These are phyloP conservation scores for Stephania yunnanensis DNA, from an alignment of 164 flowering plant species.

Conservation along the genomic window DNA sequence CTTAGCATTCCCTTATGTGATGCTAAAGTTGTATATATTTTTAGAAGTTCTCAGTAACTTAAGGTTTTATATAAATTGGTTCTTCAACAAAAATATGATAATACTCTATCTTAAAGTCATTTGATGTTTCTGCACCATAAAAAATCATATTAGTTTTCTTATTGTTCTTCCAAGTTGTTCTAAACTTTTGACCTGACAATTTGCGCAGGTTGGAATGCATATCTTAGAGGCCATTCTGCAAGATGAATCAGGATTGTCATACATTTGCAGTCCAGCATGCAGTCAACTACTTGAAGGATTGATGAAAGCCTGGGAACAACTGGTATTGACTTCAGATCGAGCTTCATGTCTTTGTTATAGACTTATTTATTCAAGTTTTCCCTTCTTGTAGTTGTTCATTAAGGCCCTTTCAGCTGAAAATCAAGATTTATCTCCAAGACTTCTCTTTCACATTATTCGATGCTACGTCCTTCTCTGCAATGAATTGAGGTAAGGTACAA, in stretches of 20 bases:
- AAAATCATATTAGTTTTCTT: background rate
- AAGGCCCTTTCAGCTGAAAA: constrained; percentile 26
- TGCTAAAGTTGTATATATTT: background rate
- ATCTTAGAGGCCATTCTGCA: constrained; percentile 39
- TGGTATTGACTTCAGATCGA: constrained; percentile 18
- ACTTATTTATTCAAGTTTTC: background rate
- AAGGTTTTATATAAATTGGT: background rate
- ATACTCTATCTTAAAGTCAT: background rate
- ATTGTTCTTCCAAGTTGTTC: background rate
- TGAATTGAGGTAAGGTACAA: constrained; percentile 24
- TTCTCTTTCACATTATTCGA: constrained; percentile 40
- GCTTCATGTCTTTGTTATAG: background rate
- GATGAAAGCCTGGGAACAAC: constrained; percentile 25
- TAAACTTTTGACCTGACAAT: background rate
- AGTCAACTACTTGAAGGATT: constrained; percentile 18
- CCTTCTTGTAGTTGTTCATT: background rate
- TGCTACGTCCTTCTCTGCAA: constrained; percentile 38
- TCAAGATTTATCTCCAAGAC: constrained; percentile 34
- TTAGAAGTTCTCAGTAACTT: background rate
- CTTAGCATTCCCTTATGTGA: background rate
- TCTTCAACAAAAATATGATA: background rate
- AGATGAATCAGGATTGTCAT: constrained; percentile 21
- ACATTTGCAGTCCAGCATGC: constrained; percentile 17
- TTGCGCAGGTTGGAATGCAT: constrained; percentile 31
- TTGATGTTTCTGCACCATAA: background rate